phyloP scores from a whole-genome alignment of 805 yeast genomes.

The Ogataea philodendri region DNA sequence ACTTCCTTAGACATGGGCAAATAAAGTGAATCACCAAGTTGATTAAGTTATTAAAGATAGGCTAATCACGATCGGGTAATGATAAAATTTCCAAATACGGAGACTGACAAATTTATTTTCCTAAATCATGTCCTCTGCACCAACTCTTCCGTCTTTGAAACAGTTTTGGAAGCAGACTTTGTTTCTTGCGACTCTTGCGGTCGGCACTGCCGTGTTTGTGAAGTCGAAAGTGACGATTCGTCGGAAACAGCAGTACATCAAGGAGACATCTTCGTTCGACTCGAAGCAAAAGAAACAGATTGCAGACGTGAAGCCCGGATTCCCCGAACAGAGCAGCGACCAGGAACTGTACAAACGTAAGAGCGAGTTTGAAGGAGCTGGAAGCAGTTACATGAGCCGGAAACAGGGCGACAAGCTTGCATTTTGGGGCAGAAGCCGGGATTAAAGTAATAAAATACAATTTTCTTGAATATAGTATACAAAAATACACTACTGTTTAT shows the following conservation, averaged over 20 bases:
- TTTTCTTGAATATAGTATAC: slow-evolving; percentile 6
- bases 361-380: slow-evolving; percentile 68
- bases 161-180: slow-evolving; percentile 34
- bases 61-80: slow-evolving; percentile 5
- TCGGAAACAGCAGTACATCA: slow-evolving; percentile 33
- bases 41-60: slow-evolving; percentile 2
- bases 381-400: slow-evolving; percentile 53
- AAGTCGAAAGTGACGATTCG: slow-evolving; percentile 37
- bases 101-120: slow-evolving; percentile 1
- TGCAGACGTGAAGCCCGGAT: slow-evolving; percentile 34
- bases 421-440: slow-evolving; percentile 21
- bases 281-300: slow-evolving; percentile 26
- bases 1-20: slow-evolving; percentile 27
- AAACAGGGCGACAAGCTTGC: slow-evolving; percentile 38
- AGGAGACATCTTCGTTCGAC: slow-evolving; percentile 35
- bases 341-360: slow-evolving; percentile 46
- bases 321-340: slow-evolving; percentile 30
- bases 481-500: slow-evolving; percentile 15
- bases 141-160: slow-evolving; percentile 26
- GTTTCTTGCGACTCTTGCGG: slow-evolving; percentile 30
- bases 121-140: slow-evolving; percentile 19
- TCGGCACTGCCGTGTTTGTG: slow-evolving; percentile 35
- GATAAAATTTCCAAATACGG: slow-evolving; percentile 3
- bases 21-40: slow-evolving; percentile 2
- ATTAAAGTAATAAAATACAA: slow-evolving; percentile 12